Evolutionary conservation across 306 rosid genomes (phyloP).

Genomic region (Sindora glabra): DNA sequence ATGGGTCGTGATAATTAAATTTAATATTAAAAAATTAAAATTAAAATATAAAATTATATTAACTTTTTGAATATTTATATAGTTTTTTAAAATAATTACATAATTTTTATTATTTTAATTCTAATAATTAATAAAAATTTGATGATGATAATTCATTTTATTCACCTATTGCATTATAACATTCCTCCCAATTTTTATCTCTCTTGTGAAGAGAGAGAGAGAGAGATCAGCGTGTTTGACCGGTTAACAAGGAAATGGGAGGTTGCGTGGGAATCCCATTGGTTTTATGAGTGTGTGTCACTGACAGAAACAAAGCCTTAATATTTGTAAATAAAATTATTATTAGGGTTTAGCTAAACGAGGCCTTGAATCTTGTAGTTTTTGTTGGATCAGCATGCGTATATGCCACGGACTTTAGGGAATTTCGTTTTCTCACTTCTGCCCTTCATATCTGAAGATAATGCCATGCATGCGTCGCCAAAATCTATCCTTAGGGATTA

Average conservation of each 20-base stretch:
- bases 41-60: too few relatives aligned
- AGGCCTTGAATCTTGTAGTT: constrained; percentile 60
- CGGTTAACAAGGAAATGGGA: constrained; percentile 21
- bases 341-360: constrained; percentile 26
- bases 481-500: not conserved
- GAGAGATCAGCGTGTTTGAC: constrained; percentile 78
- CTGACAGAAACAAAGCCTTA: constrained; percentile 25
- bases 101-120: too few relatives aligned
- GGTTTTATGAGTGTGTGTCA: constrained; percentile 16
- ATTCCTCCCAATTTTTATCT: too few relatives aligned
- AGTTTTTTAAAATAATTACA: too few relatives aligned
- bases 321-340: constrained; percentile 1
- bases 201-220: too few relatives aligned
- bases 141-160: too few relatives aligned
- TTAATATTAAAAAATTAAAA: too few relatives aligned
- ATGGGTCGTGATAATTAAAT: too few relatives aligned
- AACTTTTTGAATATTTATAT: too few relatives aligned
- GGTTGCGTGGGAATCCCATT: constrained; percentile 76
- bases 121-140: too few relatives aligned
- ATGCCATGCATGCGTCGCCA: not conserved
- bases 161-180: too few relatives aligned
- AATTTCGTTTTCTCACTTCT: constrained; percentile 12
- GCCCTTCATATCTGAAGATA: not conserved
- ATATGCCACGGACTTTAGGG: constrained; percentile 56
- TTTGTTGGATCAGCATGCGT: constrained; percentile 56